Base-by-base conservation (phyloP, 106 monocot species). In the Acorus gramineus region DNA sequence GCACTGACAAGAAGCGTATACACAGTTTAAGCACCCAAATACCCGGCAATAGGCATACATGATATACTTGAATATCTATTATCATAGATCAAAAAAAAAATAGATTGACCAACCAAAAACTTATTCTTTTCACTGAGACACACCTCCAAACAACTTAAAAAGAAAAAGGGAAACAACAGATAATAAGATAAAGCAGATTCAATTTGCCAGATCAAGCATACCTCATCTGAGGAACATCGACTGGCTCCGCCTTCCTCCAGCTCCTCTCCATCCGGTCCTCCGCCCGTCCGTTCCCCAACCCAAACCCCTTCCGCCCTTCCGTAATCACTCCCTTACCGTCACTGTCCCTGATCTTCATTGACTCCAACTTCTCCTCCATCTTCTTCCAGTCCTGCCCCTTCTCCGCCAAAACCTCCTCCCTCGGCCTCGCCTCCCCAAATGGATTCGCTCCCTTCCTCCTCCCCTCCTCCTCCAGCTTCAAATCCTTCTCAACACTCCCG, bases 301-400 rank as follows among this genome's bases (percentile, higher is more conserved):
- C 80, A 62, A 53, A 48, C 2, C 74, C 76, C 57, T 73, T 93
- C 46, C 58, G 82, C 44, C 76, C 76, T 42, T 53, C 70, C 0
- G 59, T 5, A 28, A 28, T 28, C 43, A 14, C 11, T 13, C 51
- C 77, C 49, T 83, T 83, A 42, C 55, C 44, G 8, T 4, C 46
- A 2, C 9, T 52, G 44, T 85, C 93, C 45, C 75, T 56, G 42
- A 89, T 47, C 71, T 77, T 86, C 14, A 71, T 60, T 1, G 74
- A 65, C 51, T 86, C 89, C 0, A 94, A 78, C 69, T 84, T 84
- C 69, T 82, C 84, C 49, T 94, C 94, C 60, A 94, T 81, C 75
- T 86, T 66, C 70, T 88, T 94, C 86, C 89, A 94, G 57, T 94
- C 89, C 65, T 80, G 74, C 7, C 94, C 94, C 64, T 94, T 94